These are phyloP conservation scores for Alternaria postmessia DNA, from an alignment of 2,329 filamentous ascomycete genomes.

Conservation along the genomic window DNA sequence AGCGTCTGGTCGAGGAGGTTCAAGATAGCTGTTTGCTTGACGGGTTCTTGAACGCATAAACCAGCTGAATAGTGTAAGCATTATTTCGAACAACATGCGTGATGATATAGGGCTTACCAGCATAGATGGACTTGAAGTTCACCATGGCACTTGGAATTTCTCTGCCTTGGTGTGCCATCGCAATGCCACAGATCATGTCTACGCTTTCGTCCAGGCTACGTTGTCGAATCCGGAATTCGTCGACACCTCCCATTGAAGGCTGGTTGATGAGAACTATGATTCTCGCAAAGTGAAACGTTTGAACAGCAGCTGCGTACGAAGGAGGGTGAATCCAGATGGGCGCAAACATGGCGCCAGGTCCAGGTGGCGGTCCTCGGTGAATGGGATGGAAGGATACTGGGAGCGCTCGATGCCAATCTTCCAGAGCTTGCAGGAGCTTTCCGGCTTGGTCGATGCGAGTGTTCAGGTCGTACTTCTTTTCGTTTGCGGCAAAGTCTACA, in stretches of 20 bases:
- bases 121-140: slow-evolving; percentile 41
- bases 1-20: slow-evolving; percentile 40
- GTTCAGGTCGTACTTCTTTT: slow-evolving; percentile 55
- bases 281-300: slow-evolving; percentile 62
- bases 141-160: slow-evolving; percentile 40
- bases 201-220: slow-evolving; percentile 58
- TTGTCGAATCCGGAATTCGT: slow-evolving; percentile 58
- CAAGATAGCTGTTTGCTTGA: slow-evolving; percentile 36
- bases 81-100: neutral
- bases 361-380: slow-evolving; percentile 35
- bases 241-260: slow-evolving; percentile 59
- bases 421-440: slow-evolving; percentile 57
- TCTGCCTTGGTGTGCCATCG: slow-evolving; percentile 49
- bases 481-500: slow-evolving; percentile 66
- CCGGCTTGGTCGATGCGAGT: slow-evolving; percentile 58
- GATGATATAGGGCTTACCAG: slow-evolving; percentile 27
- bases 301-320: slow-evolving; percentile 56
- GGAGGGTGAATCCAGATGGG: slow-evolving; percentile 44
- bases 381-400: slow-evolving; percentile 57
- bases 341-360: slow-evolving; percentile 24
- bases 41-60: slow-evolving; percentile 40
- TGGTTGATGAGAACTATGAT: slow-evolving; percentile 63
- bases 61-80: slow-evolving; percentile 30
- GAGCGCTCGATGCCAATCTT: slow-evolving; percentile 60
- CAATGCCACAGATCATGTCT: slow-evolving; percentile 60